These are phyloP conservation scores for Coemansia aciculifera DNA, from an alignment of 192 early-diverging fungal genomes.

Conservation along the genomic window DNA sequence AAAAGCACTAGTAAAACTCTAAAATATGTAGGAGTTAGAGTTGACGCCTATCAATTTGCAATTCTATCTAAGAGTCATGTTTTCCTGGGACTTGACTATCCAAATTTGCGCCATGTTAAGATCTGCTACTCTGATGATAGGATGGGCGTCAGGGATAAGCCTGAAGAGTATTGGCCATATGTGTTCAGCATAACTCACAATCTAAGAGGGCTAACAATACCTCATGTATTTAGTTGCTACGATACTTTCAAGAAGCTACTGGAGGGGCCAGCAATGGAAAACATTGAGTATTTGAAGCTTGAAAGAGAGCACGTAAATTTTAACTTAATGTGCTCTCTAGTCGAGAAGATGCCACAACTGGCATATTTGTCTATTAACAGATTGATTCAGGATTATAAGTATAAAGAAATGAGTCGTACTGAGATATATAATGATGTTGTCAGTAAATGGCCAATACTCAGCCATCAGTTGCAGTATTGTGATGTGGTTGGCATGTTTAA, in stretches of 20 bases:
- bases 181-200: neutral
- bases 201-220: neutral
- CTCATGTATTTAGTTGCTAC: neutral
- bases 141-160: neutral
- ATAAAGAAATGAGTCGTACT: neutral
- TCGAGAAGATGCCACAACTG: neutral
- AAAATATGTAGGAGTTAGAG: neutral
- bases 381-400: neutral
- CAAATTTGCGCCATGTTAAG: neutral
- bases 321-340: neutral
- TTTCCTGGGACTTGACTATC: neutral
- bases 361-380: neutral
- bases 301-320: neutral
- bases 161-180: neutral
- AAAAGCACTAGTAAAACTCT: neutral
- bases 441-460: neutral
- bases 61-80: neutral
- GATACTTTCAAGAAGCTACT: neutral
- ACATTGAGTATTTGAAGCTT: neutral
- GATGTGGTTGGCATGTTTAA: neutral
- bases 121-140: neutral
- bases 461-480: neutral
- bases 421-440: neutral
- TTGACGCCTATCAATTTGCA: too few species aligned
- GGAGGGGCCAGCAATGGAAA: neutral